Conservation (phyloP, 768 basidiomycete genomes). For the Termitomyces sp. region DNA sequence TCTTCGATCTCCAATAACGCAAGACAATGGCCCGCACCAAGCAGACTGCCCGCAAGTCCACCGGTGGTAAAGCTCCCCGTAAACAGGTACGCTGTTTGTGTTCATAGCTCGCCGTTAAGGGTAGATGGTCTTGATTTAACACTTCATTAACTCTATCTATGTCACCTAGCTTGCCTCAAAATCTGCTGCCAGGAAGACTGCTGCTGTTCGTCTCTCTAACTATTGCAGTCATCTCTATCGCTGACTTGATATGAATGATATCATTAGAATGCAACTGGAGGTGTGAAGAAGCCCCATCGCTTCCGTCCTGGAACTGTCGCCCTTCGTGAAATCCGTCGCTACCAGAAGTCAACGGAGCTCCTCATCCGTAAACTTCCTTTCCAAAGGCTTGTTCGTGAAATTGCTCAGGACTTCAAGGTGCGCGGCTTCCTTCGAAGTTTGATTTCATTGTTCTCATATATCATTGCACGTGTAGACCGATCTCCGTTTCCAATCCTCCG, state of each 20-base stretch:
- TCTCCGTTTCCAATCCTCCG: slow-evolving; percentile 21
- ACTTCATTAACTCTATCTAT: not conserved
- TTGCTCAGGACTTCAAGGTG: slow-evolving; percentile 71
- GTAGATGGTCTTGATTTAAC: too few species aligned
- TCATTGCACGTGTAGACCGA: slow-evolving; percentile 14
- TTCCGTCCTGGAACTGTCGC: slow-evolving; percentile 82
- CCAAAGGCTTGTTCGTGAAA: slow-evolving; percentile 77
- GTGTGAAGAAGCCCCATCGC: slow-evolving; percentile 41
- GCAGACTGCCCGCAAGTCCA: slow-evolving; percentile 18
- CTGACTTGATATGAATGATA: not conserved
- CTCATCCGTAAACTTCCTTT: slow-evolving; percentile 84
- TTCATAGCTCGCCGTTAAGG: not conserved
- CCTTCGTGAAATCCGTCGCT: slow-evolving; percentile 78
- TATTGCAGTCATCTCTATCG: not conserved
- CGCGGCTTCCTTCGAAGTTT: slow-evolving; percentile 12
- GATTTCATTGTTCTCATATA: not conserved
- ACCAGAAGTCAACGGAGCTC: slow-evolving; percentile 83
- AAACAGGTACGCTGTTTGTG: slow-evolving; percentile 8
- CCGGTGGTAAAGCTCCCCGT: slow-evolving; percentile 17
- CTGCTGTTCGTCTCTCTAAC: not conserved
- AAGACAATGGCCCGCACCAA: slow-evolving; percentile 15
- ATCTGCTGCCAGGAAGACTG: slow-evolving; percentile 15
- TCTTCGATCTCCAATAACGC: not conserved
- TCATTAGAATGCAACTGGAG: slow-evolving; percentile 11
- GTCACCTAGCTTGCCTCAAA: slow-evolving; percentile 14